Percentiles rank a stretch among this genome's conserved stretches.
These are phyloP conservation scores for Ceratopteris richardii DNA, from an alignment of 75 land plant genomes.

Conservation along the genomic window DNA sequence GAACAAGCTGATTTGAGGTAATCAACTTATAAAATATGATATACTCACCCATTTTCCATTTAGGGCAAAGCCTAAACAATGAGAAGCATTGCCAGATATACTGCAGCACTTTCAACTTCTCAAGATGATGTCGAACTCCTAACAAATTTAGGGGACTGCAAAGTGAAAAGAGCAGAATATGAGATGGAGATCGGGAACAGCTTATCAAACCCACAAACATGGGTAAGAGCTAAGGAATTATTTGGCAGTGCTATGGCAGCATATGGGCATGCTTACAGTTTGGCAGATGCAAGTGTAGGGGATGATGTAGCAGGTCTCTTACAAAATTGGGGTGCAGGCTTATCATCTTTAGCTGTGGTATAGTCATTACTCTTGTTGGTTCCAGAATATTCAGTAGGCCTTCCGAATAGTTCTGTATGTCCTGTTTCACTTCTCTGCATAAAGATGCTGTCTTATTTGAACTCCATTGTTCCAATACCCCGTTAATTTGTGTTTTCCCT, in stretches of 20 bases:
- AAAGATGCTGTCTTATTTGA: no score
- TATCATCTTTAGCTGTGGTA: constrained; percentile 33
- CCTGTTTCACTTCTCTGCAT: no score
- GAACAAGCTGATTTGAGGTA: constrained; percentile 30
- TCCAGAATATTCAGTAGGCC: no score
- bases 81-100: constrained; percentile 24
- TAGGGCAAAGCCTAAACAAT: no score
- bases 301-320: constrained; percentile 40
- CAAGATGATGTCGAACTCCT: constrained; percentile 40
- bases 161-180: constrained; percentile 38
- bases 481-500: no score
- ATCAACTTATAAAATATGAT: background rate
- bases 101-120: constrained; percentile 19
- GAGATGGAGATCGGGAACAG: constrained; percentile 2
- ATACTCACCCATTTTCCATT: no score
- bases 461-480: no score
- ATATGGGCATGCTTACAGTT: constrained; percentile 28
- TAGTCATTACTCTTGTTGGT: no score
- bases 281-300: constrained; percentile 25
- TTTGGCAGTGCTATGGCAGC: constrained; percentile 23
- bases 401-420: no score
- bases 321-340: constrained; percentile 44
- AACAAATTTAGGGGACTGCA: constrained; percentile 32
- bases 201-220: constrained; percentile 5
- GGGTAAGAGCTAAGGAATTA: constrained; percentile 16